Evolutionary conservation across 495 filamentous ascomycete genomes (phyloP).

Genomic region (Aspergillus indologenus): DNA sequence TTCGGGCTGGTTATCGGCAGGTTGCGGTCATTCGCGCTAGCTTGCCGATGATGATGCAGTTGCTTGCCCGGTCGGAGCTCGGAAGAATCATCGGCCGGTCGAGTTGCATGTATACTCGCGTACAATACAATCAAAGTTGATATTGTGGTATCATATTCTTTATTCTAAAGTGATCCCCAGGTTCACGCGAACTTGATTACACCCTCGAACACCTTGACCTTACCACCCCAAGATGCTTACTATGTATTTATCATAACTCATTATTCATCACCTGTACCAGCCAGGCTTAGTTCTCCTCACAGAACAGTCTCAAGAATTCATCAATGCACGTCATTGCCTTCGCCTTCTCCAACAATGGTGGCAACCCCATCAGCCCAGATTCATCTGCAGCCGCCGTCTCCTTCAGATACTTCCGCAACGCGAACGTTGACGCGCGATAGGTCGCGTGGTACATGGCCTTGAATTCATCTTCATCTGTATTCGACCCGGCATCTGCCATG

Average conservation of each 20-base stretch:
- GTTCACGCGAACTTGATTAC: too few species aligned
- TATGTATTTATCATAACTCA: slow-evolving; percentile 22
- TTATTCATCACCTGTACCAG: slow-evolving; percentile 23
- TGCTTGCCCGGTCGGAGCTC: slow-evolving; percentile 13
- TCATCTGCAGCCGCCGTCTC: slow-evolving; percentile 9
- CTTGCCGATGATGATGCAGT: slow-evolving; percentile 19
- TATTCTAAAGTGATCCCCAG: too few species aligned
- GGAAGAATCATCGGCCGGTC: slow-evolving; percentile 20
- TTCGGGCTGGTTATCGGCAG: slow-evolving; percentile 6
- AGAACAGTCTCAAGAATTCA: slow-evolving; percentile 44
- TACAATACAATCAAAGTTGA: slow-evolving; percentile 1
- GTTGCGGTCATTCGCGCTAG: neutral
- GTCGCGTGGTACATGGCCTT: slow-evolving; percentile 65
- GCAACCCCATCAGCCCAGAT: slow-evolving; percentile 14
- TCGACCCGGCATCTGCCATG: slow-evolving; percentile 7
- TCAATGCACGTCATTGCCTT: slow-evolving; percentile 48
- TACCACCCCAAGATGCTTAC: slow-evolving; percentile 15
- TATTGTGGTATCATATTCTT: neutral
- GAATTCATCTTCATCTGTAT: slow-evolving; percentile 56
- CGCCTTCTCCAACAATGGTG: slow-evolving; percentile 35
- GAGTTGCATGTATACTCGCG: neutral
- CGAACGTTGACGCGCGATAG: slow-evolving; percentile 58
- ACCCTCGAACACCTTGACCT: slow-evolving; percentile 18
- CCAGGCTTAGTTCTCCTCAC: slow-evolving; percentile 38
- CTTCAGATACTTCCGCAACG: slow-evolving; percentile 50